A percentile compares a stretch with the other conserved stretches of the same genome.
Conservation (phyloP, 176 grass and related monocot species). For the Triticum timopheevii region DNA sequence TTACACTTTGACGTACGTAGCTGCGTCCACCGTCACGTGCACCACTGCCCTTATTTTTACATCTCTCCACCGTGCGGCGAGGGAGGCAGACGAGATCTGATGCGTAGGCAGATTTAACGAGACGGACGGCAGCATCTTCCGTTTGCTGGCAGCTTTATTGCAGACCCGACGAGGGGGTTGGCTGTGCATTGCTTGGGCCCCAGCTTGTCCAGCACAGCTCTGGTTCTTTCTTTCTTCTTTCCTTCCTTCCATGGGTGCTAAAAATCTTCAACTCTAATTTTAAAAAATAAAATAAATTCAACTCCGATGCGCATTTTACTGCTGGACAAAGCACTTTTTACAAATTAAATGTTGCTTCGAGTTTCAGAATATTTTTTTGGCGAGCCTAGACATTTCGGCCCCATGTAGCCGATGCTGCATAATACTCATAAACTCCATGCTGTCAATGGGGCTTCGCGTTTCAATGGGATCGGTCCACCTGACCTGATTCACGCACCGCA, state of each 20-base stretch:
- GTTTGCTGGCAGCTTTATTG: background rate
- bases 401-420: background rate
- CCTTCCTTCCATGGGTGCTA: background rate
- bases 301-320: too few species aligned
- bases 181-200: background rate
- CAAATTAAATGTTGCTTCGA: too few species aligned
- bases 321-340: too few species aligned
- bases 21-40: background rate
- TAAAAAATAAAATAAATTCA: too few species aligned
- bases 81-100: background rate
- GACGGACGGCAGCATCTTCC: background rate
- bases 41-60: background rate
- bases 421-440: background rate
- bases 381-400: too few species aligned
- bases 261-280: background rate
- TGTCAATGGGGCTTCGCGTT: background rate
- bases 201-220: background rate
- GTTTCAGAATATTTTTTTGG: too few species aligned
- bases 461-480: background rate
- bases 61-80: background rate
- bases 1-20: background rate
- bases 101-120: background rate
- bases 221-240: background rate
- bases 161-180: background rate
- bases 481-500: background rate